Evolutionary conservation across 441 rosid genomes (phyloP), one percentile per base, ranked within the genome.

Genomic region (Gossypium davidsonii): DNA sequence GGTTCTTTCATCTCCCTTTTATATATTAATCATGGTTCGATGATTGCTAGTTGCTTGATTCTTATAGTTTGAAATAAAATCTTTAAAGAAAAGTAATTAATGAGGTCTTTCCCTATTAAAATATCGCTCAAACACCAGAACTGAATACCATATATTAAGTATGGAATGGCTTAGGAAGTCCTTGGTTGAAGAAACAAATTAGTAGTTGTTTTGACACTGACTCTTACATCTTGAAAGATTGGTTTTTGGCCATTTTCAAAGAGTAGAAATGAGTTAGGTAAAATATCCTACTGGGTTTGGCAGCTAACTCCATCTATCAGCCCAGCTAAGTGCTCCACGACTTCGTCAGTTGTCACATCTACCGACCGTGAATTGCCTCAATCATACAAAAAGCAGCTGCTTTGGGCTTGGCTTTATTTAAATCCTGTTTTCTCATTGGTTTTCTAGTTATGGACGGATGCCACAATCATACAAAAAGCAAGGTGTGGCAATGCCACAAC

Each of bases 381-480:
- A 18, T 78, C 20, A 61, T 23, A 8, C 20, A 18, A 25, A 74
- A 53, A 0, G 82, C 87, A 7, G 83, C 85, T 23, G 78, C 71
- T 74, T 81, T 86, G 28, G 83, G 88, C 82, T 75, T 81, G 34
- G 83, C 88, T 84, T 74, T 81, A 37, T 71, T 34, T 63, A 77
- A 55, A 53, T 56, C 84, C 79, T 11, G 60, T 67, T 79, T 83
- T 86, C 48, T 20, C 55, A 76, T 82, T 85, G 3, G 61, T 77
- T 72, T 84, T 81, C 77, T 2, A 59, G 42, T 79, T 80, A 74
- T 73, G 6, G 34, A 46, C 21, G 37, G 18, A 46, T 39, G 55
- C 18, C 52, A 11, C 52, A 11, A 20, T 64, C 31, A 64, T 11
- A 18, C 49, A 64, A n/a, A 39, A 64, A 42, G 52, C 52, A 64